phyloP scores from a whole-genome alignment of 805 yeast genomes.

The Sugiyamaella marilandica region DNA sequence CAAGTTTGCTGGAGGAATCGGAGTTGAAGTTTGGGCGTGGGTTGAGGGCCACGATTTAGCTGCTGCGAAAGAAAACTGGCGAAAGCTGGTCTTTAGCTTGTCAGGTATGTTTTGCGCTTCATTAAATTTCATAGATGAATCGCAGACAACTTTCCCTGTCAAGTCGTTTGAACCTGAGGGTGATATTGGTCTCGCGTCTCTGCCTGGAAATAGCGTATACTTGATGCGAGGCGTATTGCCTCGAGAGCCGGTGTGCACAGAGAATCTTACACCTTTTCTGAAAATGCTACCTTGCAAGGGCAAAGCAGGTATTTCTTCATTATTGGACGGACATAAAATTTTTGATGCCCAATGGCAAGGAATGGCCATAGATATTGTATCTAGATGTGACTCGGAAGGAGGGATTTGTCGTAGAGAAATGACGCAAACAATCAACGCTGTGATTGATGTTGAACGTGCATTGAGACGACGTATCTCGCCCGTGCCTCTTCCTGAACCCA shows the following conservation, averaged over 20 bases:
- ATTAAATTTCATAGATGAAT: slow-evolving; percentile 75
- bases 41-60: slow-evolving; percentile 57
- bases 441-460: slow-evolving; percentile 64
- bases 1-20: slow-evolving; percentile 77
- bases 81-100: slow-evolving; percentile 60
- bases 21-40: slow-evolving; percentile 89
- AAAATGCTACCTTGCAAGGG: slow-evolving; percentile 90
- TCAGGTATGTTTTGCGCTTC: slow-evolving; percentile 96
- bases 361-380: slow-evolving; percentile 76
- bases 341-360: slow-evolving; percentile 94
- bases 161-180: slow-evolving; percentile 34
- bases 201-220: slow-evolving; percentile 28
- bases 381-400: slow-evolving; percentile 41
- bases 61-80: slow-evolving; percentile 66
- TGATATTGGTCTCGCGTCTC: slow-evolving; percentile 8
- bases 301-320: slow-evolving; percentile 76
- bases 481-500: slow-evolving; percentile 75
- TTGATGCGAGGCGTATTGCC: slow-evolving; percentile 83
- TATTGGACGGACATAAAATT: slow-evolving; percentile 78
- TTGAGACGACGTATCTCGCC: slow-evolving; percentile 60
- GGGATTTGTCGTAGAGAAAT: slow-evolving; percentile 30
- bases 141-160: slow-evolving; percentile 68
- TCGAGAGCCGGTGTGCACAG: slow-evolving; percentile 94
- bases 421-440: slow-evolving; percentile 65
- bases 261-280: slow-evolving; percentile 88